Conservation (phyloP, 192 early-diverging fungal genomes). For the Mortierella claussenii region DNA sequence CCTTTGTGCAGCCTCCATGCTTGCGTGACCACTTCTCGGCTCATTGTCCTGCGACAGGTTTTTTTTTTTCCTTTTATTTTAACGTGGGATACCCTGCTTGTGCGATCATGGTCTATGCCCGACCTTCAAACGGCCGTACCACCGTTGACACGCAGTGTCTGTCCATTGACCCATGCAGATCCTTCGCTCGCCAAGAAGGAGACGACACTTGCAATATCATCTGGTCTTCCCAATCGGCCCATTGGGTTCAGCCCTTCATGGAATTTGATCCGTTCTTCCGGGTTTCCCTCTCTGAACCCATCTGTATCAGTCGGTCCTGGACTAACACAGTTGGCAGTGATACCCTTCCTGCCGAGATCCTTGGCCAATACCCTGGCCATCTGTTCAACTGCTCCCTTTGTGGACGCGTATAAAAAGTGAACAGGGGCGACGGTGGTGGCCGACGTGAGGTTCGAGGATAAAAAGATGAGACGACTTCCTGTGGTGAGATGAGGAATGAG, state of each 20-base stretch:
- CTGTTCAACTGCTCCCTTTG: slow-evolving; percentile 86
- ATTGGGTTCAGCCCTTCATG: slow-evolving; percentile 1
- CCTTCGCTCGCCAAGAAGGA: slow-evolving; percentile 24
- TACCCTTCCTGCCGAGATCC: slow-evolving; percentile 36
- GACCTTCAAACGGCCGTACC: slow-evolving; percentile 10
- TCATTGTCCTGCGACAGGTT: too few relatives aligned
- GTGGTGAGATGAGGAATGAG: slow-evolving; percentile 77
- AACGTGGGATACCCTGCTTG: not conserved
- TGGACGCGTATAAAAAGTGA: slow-evolving; percentile 71
- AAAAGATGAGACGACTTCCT: slow-evolving; percentile 78
- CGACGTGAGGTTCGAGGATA: slow-evolving; percentile 78
- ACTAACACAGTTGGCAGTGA: slow-evolving; percentile 38
- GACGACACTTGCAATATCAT: slow-evolving; percentile 31
- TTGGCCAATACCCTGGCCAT: slow-evolving; percentile 80
- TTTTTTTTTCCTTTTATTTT: not conserved
- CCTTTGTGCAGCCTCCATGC: too few relatives aligned
- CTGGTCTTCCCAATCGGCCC: slow-evolving; percentile 21
- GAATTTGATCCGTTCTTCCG: slow-evolving; percentile 16
- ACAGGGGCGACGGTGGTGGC: slow-evolving; percentile 82
- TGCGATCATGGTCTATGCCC: too few relatives aligned
- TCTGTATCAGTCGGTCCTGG: slow-evolving; percentile 42
- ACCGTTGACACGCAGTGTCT: slow-evolving; percentile 29
- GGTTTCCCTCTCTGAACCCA: slow-evolving; percentile 30
- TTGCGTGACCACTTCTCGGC: too few relatives aligned
- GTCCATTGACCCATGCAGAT: slow-evolving; percentile 30